Evolutionary conservation across 805 yeast species (phyloP), one percentile per base, ranked within the genome.

Genomic region (Yamadazyma takamatsuzukensis): DNA sequence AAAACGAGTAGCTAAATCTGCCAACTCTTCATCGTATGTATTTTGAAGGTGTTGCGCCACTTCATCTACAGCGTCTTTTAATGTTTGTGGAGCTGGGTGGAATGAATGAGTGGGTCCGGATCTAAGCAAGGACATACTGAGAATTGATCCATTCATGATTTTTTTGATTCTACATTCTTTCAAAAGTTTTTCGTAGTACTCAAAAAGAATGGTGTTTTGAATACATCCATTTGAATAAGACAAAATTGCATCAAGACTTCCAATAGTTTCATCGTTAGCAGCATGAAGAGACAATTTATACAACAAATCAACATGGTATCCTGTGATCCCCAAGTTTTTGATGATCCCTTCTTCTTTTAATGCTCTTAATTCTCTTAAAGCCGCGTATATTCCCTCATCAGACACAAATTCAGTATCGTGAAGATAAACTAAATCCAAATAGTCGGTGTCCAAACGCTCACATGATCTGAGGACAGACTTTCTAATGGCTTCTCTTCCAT

Each of bases 401-500:
- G 70, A 53, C 6, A 78, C 83, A 56, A 89, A 90, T 53, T 89
- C 97, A 29, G 88, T 76, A 51, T 89, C 97, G 57, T 90, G 97
- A 45, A 88, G 64, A 54, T 84, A 85, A 5, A 90, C 89, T 38
- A 84, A 60, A 54, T 89, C 97, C 41, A 90, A 53, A 53, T 87
- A 86, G 3, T 45, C 39, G 0, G 95, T 83, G 25, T 71, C 51
- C 32, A 89, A 68, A 36, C 96, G 63, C 28, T 73, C 53, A 33
- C 84, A 61, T 5, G 95, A 82, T 44, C 96, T 66, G 21, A 49
- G 36, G 3, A 89, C 80, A 8, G 90, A 80, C 26, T 57, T 54
- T 18, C 79, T 64, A 31, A 89, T 78, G 56, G 74, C 62, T 15
- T 56, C 66, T 4, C 80, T 68, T 0, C 81, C 64, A 54, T 85